A percentile compares a stretch with the other conserved stretches of the same genome.
Evolutionary conservation across 2,329 filamentous ascomycete species (phyloP).

Genomic region (Fusarium beomiforme): DNA sequence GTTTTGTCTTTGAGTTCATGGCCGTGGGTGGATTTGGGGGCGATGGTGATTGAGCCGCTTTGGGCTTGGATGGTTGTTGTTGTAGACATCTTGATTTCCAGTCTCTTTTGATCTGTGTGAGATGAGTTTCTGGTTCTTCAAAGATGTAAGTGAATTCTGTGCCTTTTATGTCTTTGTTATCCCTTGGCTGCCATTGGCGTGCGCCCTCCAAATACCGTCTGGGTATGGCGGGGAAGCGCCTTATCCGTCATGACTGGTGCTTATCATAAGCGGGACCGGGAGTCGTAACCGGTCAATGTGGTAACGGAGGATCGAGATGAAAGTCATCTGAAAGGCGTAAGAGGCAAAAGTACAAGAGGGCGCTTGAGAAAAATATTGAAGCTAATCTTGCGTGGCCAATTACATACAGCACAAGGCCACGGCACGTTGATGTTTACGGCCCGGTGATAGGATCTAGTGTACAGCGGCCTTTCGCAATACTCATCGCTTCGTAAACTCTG

Average conservation of each 20-base stretch:
- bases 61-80: neutral
- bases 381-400: neutral
- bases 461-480: too few relatives aligned
- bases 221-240: constrained; percentile 3
- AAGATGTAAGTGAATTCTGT: accelerated
- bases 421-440: neutral
- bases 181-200: neutral
- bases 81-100: neutral
- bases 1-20: constrained; percentile 39
- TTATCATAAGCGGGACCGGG: constrained; percentile 23
- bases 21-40: constrained; percentile 32
- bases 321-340: neutral
- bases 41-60: constrained; percentile 11
- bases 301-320: neutral
- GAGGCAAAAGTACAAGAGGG: neutral
- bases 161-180: neutral
- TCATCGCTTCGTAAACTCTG: neutral
- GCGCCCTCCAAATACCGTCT: constrained; percentile 29
- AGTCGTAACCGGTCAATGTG: neutral
- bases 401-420: accelerated
- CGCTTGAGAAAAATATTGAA: neutral
- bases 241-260: neutral
- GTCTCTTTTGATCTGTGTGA: neutral
- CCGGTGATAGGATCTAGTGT: neutral
- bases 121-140: accelerated